Base-by-base conservation (phyloP, 768 basidiomycete species). In the Lentinula guzmanii region DNA sequence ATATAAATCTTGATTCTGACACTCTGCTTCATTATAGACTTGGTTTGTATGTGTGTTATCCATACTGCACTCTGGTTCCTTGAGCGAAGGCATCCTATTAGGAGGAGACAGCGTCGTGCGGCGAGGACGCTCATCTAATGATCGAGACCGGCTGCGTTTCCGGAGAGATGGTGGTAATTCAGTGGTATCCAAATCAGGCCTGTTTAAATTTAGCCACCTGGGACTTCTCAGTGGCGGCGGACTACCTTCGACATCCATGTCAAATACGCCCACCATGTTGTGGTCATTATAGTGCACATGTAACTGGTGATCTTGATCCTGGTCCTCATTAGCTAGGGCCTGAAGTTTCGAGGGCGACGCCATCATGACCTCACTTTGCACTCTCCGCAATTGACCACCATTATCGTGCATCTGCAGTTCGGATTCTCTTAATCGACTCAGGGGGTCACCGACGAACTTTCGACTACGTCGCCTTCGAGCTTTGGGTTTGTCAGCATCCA, bases 291-390 rank as follows among this genome's bases (percentile, higher is more conserved):
- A 67, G 67, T 69, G 71, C 68, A 74, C 70, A 63, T 75, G 69
- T 53, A 70, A 70, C 64, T 69, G 67, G 13, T 37, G 67, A 8
- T 21, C 53, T 13, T 69, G 71, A 67, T 74, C 69, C 63, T 75
- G 69, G 52, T 70, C 70, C 63, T 70, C 39, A 43, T 42, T 66
- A 45, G 72, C 71, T 64, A 78, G 69, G 61, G 73, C 71, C 64
- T 74, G 63, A 55, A 70, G 67, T 54, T 74, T 76, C 53, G 72
- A 65, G 46, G 74, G 71, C 58, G 64, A 76, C 39, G 72, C 74
- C 55, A 86, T 72, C 56, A 74, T 71, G 21, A 83, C 74, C 66
- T 90, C 88, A 67, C 88, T 90, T 66, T 82, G 88, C 54, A 84
- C 80, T 42, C 87, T 84, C 37, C 89, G 82, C 62, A 93, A 73